Conservation (phyloP, 495 filamentous ascomycete genomes). For the Xylaria flabelliformis region DNA sequence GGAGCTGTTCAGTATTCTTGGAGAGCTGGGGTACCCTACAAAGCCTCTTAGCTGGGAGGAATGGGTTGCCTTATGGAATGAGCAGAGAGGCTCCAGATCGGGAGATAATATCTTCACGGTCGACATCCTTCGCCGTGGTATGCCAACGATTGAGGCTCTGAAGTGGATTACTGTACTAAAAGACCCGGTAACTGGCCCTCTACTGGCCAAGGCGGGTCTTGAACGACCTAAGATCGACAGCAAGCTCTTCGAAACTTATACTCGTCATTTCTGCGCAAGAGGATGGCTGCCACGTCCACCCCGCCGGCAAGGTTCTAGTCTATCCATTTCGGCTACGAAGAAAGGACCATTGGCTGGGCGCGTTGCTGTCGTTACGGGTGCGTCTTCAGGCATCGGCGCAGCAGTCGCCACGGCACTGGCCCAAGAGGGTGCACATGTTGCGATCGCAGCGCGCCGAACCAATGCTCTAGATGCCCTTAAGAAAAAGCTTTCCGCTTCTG, state of each 20-base stretch:
- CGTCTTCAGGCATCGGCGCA: slow-evolving; percentile 62
- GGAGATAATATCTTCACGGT: slow-evolving; percentile 71
- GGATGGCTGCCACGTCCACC: slow-evolving; percentile 68
- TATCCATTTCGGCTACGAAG: slow-evolving; percentile 41
- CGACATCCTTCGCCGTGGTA: slow-evolving; percentile 68
- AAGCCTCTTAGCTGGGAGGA: slow-evolving; percentile 63
- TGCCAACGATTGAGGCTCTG: slow-evolving; percentile 66
- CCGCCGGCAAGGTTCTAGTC: slow-evolving; percentile 46
- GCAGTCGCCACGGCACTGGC: slow-evolving; percentile 54
- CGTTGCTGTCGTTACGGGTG: slow-evolving; percentile 61
- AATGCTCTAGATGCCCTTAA: slow-evolving; percentile 66
- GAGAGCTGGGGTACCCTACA: slow-evolving; percentile 67
- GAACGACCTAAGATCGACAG: slow-evolving; percentile 66
- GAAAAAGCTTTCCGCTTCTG: slow-evolving; percentile 52
- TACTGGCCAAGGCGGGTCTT: slow-evolving; percentile 54
- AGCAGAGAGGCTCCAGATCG: slow-evolving; percentile 61
- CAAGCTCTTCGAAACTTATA: slow-evolving; percentile 67
- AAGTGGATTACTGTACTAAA: slow-evolving; percentile 64
- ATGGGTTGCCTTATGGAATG: slow-evolving; percentile 67
- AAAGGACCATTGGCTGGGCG: slow-evolving; percentile 61
- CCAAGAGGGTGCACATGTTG: slow-evolving; percentile 64
- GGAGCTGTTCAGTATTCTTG: slow-evolving; percentile 62
- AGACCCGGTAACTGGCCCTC: slow-evolving; percentile 62
- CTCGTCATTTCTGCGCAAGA: slow-evolving; percentile 72
- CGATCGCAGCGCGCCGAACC: slow-evolving; percentile 66